These are phyloP conservation scores for Pouteria campechiana DNA, from an alignment of 179 eudicot species.

Conservation along the genomic window DNA sequence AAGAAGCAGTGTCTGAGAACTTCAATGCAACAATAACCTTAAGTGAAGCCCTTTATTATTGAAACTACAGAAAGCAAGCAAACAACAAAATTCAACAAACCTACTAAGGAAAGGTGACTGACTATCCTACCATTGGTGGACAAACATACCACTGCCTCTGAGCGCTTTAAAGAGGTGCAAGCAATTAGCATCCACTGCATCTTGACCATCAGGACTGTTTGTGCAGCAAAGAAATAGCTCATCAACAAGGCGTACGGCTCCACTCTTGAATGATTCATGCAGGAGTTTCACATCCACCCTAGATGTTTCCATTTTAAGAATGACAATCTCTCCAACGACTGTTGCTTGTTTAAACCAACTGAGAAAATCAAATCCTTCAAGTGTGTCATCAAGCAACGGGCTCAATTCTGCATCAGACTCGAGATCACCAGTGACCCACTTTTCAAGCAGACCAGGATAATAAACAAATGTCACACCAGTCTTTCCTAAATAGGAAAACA, in stretches of 20 bases:
- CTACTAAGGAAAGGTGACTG: slow-evolving; percentile 9
- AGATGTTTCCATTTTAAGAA: slow-evolving; percentile 61
- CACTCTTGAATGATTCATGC: slow-evolving; percentile 50
- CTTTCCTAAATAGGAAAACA: slow-evolving; percentile 60
- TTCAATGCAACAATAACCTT: too few species aligned
- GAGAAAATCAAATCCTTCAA: slow-evolving; percentile 60
- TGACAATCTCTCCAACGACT: slow-evolving; percentile 49
- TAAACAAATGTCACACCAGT: slow-evolving; percentile 73
- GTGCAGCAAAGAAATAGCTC: slow-evolving; percentile 68
- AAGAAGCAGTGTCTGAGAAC: too few species aligned
- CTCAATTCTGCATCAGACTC: slow-evolving; percentile 16
- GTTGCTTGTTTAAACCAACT: slow-evolving; percentile 66
- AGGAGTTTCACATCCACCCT: slow-evolving; percentile 46
- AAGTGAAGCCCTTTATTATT: too few species aligned
- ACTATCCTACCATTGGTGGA: slow-evolving; percentile 66
- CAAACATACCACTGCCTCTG: slow-evolving; percentile 57
- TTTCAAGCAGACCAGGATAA: slow-evolving; percentile 49
- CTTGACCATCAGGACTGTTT: slow-evolving; percentile 17
- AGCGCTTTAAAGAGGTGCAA: slow-evolving; percentile 35
- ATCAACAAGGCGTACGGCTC: slow-evolving; percentile 60
- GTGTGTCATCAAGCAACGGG: slow-evolving; percentile 37
- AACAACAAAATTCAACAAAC: background rate
- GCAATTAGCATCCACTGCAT: slow-evolving; percentile 23
- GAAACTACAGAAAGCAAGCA: too few species aligned
- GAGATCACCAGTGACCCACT: background rate